A percentile compares a stretch with the other conserved stretches of the same genome.
phyloP scores from a whole-genome alignment of 2,329 filamentous ascomycete genomes.

The Hypomyces perniciosus region DNA sequence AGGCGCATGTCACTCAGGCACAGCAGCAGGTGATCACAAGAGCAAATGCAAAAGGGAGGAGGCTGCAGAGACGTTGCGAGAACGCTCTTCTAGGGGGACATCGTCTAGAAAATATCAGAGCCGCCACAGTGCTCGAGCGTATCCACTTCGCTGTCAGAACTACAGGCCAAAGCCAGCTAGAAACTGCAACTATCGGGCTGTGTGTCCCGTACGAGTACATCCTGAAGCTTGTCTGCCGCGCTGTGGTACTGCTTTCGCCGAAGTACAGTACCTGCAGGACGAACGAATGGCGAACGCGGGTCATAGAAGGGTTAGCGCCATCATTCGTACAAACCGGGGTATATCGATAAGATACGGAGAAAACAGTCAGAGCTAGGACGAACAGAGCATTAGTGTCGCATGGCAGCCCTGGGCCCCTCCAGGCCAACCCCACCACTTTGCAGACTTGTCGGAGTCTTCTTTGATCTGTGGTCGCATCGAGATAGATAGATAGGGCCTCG shows the following conservation, averaged over 20 bases:
- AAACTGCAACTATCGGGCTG: too few relatives aligned
- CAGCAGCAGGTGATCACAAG: conserved; percentile 8
- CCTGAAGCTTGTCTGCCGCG: too few relatives aligned
- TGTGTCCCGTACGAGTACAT: too few relatives aligned
- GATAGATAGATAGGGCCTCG: neutral
- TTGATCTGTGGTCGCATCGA: too few relatives aligned
- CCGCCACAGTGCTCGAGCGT: too few relatives aligned
- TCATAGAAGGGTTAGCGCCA: conserved; percentile 7
- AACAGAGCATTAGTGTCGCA: conserved; percentile 8
- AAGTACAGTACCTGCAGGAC: conserved; percentile 2
- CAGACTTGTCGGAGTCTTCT: neutral
- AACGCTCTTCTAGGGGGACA: neutral
- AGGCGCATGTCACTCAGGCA: conserved; percentile 8
- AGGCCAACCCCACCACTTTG: neutral
- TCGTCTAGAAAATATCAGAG: too few relatives aligned
- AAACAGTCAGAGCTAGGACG: conserved; percentile 6
- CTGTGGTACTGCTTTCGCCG: too few relatives aligned
- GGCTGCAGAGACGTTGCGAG: neutral
- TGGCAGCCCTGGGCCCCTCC: conserved; percentile 9
- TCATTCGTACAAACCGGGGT: conserved; percentile 11
- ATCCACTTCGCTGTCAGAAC: too few relatives aligned
- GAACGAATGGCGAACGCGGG: neutral
- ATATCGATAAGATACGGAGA: conserved; percentile 16
- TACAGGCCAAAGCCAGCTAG: too few relatives aligned
- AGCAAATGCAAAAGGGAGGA: neutral